These are phyloP conservation scores for Rosellinia necatrix DNA, from an alignment of 2,329 filamentous ascomycete species.

Conservation along the genomic window DNA sequence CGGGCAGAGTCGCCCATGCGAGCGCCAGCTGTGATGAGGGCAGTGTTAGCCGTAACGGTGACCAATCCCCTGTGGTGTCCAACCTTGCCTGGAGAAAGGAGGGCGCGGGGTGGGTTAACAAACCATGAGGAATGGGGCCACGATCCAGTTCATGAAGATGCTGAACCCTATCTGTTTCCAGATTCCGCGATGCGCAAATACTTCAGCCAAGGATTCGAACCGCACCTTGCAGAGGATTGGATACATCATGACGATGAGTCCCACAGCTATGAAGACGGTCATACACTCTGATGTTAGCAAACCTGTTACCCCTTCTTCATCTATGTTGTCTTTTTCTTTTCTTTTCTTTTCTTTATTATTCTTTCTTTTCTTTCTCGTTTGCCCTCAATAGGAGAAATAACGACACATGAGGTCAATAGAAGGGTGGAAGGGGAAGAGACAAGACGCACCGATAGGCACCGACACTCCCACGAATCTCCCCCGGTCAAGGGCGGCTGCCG, in stretches of 20 bases:
- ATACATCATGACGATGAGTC: slow-evolving; percentile 91
- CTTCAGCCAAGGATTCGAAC: slow-evolving; percentile 73
- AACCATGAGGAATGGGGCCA: slow-evolving; percentile 84
- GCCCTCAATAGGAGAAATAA: neutral
- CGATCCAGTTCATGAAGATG: slow-evolving; percentile 78
- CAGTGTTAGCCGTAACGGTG: neutral
- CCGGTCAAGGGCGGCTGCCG: slow-evolving; percentile 65
- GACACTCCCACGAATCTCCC: slow-evolving; percentile 69
- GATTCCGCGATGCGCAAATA: slow-evolving; percentile 64
- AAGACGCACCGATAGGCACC: slow-evolving; percentile 35
- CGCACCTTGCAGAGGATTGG: slow-evolving; percentile 87
- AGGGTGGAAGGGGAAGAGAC: neutral
- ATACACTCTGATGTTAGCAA: neutral
- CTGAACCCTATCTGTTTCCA: slow-evolving; percentile 84
- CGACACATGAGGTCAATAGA: neutral
- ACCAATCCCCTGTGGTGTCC: neutral
- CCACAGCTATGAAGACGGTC: slow-evolving; percentile 60
- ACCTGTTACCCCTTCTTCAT: neutral
- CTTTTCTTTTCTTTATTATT: neutral
- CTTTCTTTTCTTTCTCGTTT: no score
- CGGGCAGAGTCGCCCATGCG: slow-evolving; percentile 70
- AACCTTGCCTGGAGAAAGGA: neutral
- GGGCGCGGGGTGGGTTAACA: slow-evolving; percentile 17
- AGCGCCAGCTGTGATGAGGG: slow-evolving; percentile 57
- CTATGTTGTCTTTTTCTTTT: neutral